Conservation (phyloP, 1,139 yeast genomes). For the Geotrichum reessii region DNA sequence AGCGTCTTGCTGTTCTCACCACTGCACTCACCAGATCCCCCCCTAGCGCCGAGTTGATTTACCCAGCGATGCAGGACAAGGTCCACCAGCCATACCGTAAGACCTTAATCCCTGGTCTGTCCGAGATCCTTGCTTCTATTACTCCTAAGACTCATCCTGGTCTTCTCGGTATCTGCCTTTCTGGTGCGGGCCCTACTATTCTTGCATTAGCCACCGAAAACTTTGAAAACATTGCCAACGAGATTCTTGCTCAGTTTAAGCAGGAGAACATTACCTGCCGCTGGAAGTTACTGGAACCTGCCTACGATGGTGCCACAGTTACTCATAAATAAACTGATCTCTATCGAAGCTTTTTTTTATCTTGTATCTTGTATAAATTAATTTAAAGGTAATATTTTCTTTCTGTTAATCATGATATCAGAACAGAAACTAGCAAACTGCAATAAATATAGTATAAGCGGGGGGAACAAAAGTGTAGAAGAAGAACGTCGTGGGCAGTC, state of each 20-base stretch:
- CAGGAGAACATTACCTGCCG: conserved; percentile 63
- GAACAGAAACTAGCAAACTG: neutral
- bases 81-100: conserved; percentile 94
- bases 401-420: neutral
- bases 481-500: too few relatives aligned
- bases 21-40: conserved; percentile 79
- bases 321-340: conserved; percentile 4
- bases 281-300: conserved; percentile 81
- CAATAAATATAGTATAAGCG: neutral
- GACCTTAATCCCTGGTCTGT: conserved; percentile 82
- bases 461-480: neutral
- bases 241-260: conserved; percentile 63
- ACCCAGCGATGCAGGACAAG: conserved; percentile 94
- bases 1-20: conserved; percentile 65
- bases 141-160: conserved; percentile 83
- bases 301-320: conserved; percentile 69
- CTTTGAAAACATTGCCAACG: conserved; percentile 75
- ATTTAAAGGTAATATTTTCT: neutral
- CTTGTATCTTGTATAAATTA: neutral
- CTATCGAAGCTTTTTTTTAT: neutral
- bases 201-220: conserved; percentile 86
- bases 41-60: conserved; percentile 76
- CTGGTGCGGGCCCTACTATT: conserved; percentile 98
- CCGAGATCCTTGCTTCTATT: conserved; percentile 70
- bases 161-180: conserved; percentile 83